Conservation (phyloP, 2,329 filamentous ascomycete species). For the Colletotrichum sp. region DNA sequence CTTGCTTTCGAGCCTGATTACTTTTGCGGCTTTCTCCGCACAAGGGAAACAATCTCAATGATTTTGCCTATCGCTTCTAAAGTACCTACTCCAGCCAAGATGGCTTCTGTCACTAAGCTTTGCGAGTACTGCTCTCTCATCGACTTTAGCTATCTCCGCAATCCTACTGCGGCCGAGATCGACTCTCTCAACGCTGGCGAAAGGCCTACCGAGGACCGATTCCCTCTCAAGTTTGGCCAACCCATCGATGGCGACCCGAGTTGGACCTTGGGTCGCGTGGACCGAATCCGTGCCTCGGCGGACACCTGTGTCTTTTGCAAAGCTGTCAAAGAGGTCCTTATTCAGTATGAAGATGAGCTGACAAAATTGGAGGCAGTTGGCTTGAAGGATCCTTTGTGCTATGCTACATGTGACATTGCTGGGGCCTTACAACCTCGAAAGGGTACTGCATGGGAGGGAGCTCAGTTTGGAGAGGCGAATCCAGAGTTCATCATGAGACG, state of each 20-base stretch:
- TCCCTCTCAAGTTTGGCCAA: background rate
- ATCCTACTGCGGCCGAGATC: background rate
- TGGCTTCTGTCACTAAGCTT: background rate
- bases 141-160: background rate
- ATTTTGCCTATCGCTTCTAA: background rate
- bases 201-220: background rate
- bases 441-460: background rate
- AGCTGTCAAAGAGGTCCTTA: background rate
- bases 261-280: background rate
- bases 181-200: background rate
- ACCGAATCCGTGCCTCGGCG: background rate
- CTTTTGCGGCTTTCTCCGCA: background rate
- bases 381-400: background rate
- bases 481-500: background rate
- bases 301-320: background rate
- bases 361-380: background rate
- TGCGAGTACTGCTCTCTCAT: background rate
- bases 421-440: background rate
- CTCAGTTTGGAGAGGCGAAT: background rate
- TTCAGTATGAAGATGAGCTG: background rate
- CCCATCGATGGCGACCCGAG: background rate
- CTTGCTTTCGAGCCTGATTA: background rate
- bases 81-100: too few relatives aligned
- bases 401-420: background rate
- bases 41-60: background rate